phyloP scores from a whole-genome alignment of 2,329 filamentous ascomycete species.

The Calycina herbarum region DNA sequence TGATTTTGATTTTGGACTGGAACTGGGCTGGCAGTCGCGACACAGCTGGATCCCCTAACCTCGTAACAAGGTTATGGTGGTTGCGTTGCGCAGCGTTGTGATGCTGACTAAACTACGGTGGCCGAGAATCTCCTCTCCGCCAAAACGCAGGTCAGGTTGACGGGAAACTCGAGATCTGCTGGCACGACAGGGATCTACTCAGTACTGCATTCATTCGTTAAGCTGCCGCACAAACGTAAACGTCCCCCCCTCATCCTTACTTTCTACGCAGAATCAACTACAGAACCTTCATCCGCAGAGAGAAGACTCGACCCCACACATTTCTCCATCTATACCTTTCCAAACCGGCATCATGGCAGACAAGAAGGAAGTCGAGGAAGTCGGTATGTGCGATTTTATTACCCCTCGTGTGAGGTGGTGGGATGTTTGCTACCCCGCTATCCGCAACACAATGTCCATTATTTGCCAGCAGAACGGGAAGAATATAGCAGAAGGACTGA shows the following conservation, averaged over 20 bases:
- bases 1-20: neutral
- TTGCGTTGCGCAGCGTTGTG: neutral
- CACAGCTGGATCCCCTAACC: neutral
- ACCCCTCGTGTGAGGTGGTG: slow-evolving; percentile 31
- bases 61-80: neutral
- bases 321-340: neutral
- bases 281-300: neutral
- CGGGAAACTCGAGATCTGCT: neutral
- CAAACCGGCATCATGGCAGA: slow-evolving; percentile 40
- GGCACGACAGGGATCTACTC: slow-evolving; percentile 1
- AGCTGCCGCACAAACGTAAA: slow-evolving; percentile 1
- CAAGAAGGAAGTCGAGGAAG: slow-evolving; percentile 44
- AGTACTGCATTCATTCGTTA: neutral
- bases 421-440: slow-evolving; percentile 36
- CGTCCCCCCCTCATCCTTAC: slow-evolving; percentile 7
- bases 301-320: neutral
- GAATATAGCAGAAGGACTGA: neutral
- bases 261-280: neutral
- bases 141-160: neutral
- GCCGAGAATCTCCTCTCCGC: neutral
- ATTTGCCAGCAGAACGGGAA: slow-evolving; percentile 8
- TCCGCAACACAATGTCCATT: slow-evolving; percentile 17
- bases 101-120: neutral
- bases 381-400: slow-evolving; percentile 40
- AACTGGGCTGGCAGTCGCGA: neutral